phyloP scores from a whole-genome alignment of 1,284 basidiomycete species.

The Flammula alnicola region DNA sequence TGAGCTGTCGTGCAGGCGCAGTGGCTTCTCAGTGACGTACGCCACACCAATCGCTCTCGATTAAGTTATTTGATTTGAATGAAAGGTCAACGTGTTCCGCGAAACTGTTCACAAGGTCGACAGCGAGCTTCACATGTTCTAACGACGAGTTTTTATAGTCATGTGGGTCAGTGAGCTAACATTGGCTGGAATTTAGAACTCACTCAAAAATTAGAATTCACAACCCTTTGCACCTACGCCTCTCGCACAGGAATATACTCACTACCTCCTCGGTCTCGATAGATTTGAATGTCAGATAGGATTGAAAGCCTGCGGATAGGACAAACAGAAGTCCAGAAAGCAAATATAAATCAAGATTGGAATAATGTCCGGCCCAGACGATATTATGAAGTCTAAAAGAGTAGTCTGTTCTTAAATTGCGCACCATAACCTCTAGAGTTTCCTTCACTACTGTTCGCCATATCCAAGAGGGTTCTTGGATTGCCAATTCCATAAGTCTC shows the following conservation, averaged over 20 bases:
- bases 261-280: too few relatives aligned
- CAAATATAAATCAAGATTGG: conserved; percentile 1
- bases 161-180: neutral
- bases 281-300: neutral
- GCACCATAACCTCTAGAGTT: conserved; percentile 7
- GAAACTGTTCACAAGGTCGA: too few relatives aligned
- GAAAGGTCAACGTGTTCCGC: too few relatives aligned
- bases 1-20: too few relatives aligned
- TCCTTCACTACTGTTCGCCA: conserved; percentile 26
- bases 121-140: too few relatives aligned
- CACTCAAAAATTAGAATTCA: too few relatives aligned
- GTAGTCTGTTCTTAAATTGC: conserved; percentile 8
- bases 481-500: conserved; percentile 95
- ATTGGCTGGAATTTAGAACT: too few relatives aligned
- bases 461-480: conserved; percentile 83
- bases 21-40: too few relatives aligned
- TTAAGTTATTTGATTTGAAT: too few relatives aligned
- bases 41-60: too few relatives aligned
- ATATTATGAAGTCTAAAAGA: conserved; percentile 17
- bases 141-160: neutral
- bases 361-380: neutral
- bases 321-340: conserved; percentile 4
- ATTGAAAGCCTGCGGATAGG: neutral
- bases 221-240: too few relatives aligned
- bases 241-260: too few relatives aligned